Conservation (phyloP, 2,329 filamentous ascomycete species). For the Paramyrothecium sp. region DNA sequence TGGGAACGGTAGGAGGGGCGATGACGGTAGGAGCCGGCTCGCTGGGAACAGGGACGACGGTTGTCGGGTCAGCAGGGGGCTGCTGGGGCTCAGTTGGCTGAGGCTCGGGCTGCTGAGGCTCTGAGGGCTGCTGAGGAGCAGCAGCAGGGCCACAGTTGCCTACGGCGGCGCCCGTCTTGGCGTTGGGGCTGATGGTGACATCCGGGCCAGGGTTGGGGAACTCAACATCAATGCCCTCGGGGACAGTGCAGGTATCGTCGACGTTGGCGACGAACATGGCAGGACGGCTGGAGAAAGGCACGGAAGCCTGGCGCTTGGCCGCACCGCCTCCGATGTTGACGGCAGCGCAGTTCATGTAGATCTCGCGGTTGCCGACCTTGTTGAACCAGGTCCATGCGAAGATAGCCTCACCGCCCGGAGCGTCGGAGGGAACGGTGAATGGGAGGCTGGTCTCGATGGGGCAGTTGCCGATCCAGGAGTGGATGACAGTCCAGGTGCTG, state of each 20-base stretch:
- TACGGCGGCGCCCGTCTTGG: conserved; percentile 8
- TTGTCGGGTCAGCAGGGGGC: not conserved
- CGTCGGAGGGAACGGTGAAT: conserved; percentile 54
- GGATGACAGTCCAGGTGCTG: conserved; percentile 52
- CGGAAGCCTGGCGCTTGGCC: conserved; percentile 8
- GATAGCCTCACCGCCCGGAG: conserved; percentile 47
- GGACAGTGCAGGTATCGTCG: conserved; percentile 52
- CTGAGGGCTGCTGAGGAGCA: conserved; percentile 2
- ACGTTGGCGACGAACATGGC: conserved; percentile 68
- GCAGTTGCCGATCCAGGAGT: conserved; percentile 31
- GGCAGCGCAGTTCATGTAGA: conserved; percentile 69
- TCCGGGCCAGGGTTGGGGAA: conserved; percentile 62
- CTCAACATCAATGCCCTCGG: conserved; percentile 52
- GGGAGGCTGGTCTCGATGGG: conserved; percentile 30
- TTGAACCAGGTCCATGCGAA: conserved; percentile 66
- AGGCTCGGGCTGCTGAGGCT: conserved; percentile 2
- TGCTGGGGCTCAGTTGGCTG: not conserved
- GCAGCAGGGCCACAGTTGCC: not conserved
- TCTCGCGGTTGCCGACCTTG: conserved; percentile 61
- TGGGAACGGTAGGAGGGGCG: not conserved
- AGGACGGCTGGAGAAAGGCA: conserved; percentile 51
- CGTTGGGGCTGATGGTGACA: conserved; percentile 23
- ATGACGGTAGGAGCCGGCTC: not conserved
- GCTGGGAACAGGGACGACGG: not conserved
- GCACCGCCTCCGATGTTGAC: conserved; percentile 43